phyloP scores from a whole-genome alignment of 345 rosid species.

The Alliaria petiolata region DNA sequence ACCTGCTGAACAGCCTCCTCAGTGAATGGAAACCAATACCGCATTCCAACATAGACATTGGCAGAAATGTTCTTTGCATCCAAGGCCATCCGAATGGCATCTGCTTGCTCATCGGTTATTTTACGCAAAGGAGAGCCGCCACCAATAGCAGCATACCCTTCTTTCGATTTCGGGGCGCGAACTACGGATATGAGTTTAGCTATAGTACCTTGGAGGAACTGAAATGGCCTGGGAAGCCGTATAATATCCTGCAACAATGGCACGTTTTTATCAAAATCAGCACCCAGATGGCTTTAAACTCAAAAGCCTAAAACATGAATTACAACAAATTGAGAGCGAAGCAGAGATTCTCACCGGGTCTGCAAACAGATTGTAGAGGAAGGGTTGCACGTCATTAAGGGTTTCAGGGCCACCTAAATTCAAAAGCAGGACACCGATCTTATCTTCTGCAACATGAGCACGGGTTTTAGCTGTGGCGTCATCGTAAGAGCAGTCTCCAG shows the following conservation, averaged over 20 bases:
- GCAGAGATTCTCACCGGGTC: conserved; percentile 64
- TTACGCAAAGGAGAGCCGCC: conserved; percentile 91
- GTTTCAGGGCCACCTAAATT: conserved; percentile 91
- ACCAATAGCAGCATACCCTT: conserved; percentile 97
- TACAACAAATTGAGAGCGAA: too few relatives aligned
- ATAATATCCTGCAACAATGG: conserved; percentile 67
- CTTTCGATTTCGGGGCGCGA: conserved; percentile 87
- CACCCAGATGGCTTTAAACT: not conserved
- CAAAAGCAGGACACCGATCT: conserved; percentile 75
- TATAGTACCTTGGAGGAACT: conserved; percentile 73
- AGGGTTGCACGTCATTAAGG: conserved; percentile 80
- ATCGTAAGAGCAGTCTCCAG: conserved; percentile 36
- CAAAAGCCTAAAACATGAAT: not conserved
- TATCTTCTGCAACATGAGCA: conserved; percentile 50
- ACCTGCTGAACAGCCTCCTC: conserved; percentile 93
- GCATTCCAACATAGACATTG: conserved; percentile 81
- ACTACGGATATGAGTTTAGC: conserved; percentile 77
- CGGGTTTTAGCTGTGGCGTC: conserved; percentile 30
- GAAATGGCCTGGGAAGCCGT: conserved; percentile 79
- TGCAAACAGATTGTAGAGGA: conserved; percentile 85
- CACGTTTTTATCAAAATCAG: not conserved
- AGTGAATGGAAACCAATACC: conserved; percentile 91
- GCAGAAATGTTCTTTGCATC: conserved; percentile 56
- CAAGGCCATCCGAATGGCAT: conserved; percentile 62
- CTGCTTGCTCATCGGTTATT: conserved; percentile 86